phyloP scores from a whole-genome alignment of 2,329 filamentous ascomycete genomes.

The Hortaea werneckii region DNA sequence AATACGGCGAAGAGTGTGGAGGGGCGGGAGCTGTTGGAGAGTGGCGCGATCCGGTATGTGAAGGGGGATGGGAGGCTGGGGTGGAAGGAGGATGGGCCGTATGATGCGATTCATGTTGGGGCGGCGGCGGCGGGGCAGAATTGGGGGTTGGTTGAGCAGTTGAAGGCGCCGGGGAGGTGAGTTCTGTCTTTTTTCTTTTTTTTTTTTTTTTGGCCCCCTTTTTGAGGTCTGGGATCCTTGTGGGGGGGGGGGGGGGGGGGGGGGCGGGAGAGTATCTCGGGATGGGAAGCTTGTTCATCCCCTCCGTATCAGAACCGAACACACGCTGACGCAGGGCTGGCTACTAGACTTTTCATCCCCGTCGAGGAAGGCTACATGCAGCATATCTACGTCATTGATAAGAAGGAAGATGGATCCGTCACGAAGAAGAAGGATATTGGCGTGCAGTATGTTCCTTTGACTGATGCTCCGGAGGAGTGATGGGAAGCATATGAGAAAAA shows the following conservation, averaged over 20 bases:
- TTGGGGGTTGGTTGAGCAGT: conserved; percentile 60
- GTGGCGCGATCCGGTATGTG: conserved; percentile 59
- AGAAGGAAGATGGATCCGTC: conserved; percentile 54
- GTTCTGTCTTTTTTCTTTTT: conserved; percentile 4
- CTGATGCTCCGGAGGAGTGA: conserved; percentile 48
- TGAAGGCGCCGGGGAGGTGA: conserved; percentile 63
- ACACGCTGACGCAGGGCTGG: conserved; percentile 3
- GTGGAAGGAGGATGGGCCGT: conserved; percentile 44
- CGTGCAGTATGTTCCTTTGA: conserved; percentile 68
- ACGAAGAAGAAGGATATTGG: conserved; percentile 54
- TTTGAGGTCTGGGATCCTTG: too few species aligned
- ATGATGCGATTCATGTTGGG: conserved; percentile 93
- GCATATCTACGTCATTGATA: conserved; percentile 65
- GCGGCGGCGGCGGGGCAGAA: conserved; percentile 72
- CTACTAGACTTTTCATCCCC: conserved; percentile 60
- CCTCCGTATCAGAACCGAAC: background rate
- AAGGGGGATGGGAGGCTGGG: conserved; percentile 53
- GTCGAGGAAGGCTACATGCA: conserved; percentile 53
- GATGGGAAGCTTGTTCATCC: too few species aligned
- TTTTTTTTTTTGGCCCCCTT: conserved; percentile 1
- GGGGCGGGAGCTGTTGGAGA: conserved; percentile 48
- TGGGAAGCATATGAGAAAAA: too few species aligned
- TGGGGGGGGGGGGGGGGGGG: too few species aligned
- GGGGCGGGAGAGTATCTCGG: too few species aligned
- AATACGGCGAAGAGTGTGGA: conserved; percentile 37